Conservation (phyloP, 768 basidiomycete genomes). For the Agaricus bisporus region DNA sequence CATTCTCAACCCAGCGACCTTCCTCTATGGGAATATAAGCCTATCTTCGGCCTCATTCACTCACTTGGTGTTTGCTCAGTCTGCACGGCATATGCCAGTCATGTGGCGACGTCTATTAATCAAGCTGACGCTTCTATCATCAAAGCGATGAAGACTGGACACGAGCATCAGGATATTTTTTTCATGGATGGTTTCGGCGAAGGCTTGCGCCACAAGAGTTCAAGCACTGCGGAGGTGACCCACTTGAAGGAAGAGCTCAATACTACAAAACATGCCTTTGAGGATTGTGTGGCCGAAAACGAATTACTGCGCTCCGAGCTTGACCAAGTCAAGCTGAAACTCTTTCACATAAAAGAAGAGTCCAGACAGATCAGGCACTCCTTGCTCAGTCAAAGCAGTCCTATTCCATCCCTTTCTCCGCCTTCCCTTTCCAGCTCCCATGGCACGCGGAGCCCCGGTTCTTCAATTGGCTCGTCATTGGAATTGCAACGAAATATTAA, state of each 20-base stretch:
- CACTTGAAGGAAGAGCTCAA: not conserved
- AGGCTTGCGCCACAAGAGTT: not conserved
- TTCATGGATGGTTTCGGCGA: constrained; percentile 7
- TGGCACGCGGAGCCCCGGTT: not conserved
- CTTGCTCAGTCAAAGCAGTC: not conserved
- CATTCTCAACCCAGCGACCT: not conserved
- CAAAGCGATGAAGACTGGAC: not conserved
- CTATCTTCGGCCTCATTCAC: constrained; percentile 2
- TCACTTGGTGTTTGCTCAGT: not conserved
- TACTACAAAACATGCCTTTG: not conserved
- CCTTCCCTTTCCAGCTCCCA: not conserved
- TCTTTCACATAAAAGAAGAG: not conserved
- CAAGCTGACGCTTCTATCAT: not conserved
- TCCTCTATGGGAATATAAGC: not conserved
- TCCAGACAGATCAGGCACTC: not conserved
- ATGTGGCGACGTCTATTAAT: not conserved
- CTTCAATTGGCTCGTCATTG: constrained; percentile 3
- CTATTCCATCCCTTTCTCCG: not conserved
- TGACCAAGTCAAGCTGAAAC: not conserved
- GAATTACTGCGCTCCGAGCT: not conserved
- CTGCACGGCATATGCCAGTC: constrained; percentile 1
- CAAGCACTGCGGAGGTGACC: not conserved
- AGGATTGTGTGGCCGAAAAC: constrained; percentile 1
- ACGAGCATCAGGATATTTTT: not conserved
- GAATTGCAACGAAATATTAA: not conserved